Evolutionary conservation across 352 stramenopile species (phyloP).

Genomic region (Globisporangium nagaii): DNA sequence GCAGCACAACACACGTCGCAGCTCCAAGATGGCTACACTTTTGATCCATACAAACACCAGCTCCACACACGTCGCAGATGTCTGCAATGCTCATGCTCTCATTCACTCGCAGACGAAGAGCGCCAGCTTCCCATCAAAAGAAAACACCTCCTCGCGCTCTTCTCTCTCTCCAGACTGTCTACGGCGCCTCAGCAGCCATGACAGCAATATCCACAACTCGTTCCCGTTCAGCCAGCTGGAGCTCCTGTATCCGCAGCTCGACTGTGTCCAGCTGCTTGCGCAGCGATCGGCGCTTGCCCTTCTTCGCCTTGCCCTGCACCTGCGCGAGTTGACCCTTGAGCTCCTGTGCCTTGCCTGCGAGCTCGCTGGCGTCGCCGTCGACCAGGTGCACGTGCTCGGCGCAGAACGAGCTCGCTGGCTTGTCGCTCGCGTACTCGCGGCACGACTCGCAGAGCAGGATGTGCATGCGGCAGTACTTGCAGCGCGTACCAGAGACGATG

Average conservation of each 20-base stretch:
- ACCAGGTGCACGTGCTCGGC: conserved; percentile 49
- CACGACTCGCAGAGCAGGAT: conserved; percentile 68
- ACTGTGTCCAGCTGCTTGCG: conserved; percentile 79
- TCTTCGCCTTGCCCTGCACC: conserved; percentile 42
- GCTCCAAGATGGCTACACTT: not conserved
- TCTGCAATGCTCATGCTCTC: too few species aligned
- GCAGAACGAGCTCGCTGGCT: conserved; percentile 38
- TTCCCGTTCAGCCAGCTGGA: conserved; percentile 3
- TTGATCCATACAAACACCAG: not conserved
- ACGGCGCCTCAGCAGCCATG: not conserved
- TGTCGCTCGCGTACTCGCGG: conserved; percentile 18
- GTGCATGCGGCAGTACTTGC: conserved; percentile 75
- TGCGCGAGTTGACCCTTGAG: conserved; percentile 28
- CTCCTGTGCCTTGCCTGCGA: conserved; percentile 21
- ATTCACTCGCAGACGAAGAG: not conserved
- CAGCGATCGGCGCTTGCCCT: conserved; percentile 67
- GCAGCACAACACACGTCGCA: not conserved
- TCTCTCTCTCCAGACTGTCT: too few species aligned
- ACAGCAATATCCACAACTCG: not conserved
- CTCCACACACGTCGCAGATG: not conserved
- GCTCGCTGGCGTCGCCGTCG: conserved; percentile 27
- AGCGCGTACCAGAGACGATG: conserved; percentile 53
- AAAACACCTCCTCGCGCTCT: not conserved
- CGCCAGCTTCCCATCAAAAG: too few species aligned
- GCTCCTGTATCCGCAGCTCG: conserved; percentile 49